Percentiles rank a stretch among this genome's conserved stretches.
Conservation (phyloP, 352 stramenopile genomes). For the Globisporangium orthogonon region DNA sequence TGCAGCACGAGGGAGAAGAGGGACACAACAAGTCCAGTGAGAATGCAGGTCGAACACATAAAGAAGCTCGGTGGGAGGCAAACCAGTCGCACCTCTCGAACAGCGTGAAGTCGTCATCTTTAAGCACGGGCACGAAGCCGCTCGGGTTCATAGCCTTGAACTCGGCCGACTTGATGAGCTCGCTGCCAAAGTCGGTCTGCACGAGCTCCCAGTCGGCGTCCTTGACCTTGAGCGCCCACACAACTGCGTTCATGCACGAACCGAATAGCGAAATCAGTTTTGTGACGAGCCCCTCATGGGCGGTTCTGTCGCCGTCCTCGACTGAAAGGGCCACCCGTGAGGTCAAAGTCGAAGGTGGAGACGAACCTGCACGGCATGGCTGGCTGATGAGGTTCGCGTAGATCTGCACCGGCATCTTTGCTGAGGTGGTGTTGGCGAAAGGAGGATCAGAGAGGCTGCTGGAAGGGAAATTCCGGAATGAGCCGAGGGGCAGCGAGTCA, state of each 20-base stretch:
- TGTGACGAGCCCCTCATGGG: no score
- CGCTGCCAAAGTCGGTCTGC: constrained; percentile 21
- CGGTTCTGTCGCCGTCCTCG: no score
- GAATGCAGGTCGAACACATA: no score
- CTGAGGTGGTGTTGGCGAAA: background rate
- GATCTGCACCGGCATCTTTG: constrained; percentile 34
- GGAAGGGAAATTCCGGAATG: background rate
- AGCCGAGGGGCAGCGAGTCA: background rate
- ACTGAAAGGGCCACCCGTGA: no score
- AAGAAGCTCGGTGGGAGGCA: no score
- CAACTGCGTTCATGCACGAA: constrained; percentile 1
- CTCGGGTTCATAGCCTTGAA: constrained; percentile 54
- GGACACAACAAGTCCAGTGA: no score
- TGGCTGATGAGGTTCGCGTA: constrained; percentile 63
- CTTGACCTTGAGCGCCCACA: constrained; percentile 13
- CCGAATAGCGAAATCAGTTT: background rate
- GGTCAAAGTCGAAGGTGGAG: no score
- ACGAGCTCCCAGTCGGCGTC: constrained; percentile 29
- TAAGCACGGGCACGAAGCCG: constrained; percentile 34
- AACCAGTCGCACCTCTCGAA: constrained; percentile 21
- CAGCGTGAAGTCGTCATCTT: constrained; percentile 52
- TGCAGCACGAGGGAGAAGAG: background rate
- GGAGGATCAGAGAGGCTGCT: background rate
- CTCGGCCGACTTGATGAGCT: constrained; percentile 37
- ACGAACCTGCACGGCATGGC: constrained; percentile 22